Percentiles rank a stretch among this genome's conserved stretches.
These are phyloP conservation scores for Platanthera guangdongensis DNA, from an alignment of 106 monocot species.

Conservation along the genomic window DNA sequence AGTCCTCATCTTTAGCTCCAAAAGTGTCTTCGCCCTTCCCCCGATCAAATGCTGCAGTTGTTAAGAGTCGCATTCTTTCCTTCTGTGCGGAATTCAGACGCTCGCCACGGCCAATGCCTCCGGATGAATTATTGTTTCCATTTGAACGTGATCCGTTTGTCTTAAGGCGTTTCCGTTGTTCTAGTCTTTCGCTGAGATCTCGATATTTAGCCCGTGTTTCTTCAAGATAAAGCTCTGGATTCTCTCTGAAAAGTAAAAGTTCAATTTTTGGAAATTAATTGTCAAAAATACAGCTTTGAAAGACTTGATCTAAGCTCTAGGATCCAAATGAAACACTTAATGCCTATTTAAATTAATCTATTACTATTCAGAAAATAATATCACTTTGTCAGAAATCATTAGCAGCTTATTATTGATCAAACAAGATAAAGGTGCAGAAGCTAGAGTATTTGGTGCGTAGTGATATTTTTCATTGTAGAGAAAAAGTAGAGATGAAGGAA, in stretches of 20 bases:
- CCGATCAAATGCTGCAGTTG: conserved; percentile 91
- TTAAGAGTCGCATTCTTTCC: conserved; percentile 93
- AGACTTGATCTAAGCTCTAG: background rate
- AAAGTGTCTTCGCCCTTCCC: conserved; percentile 98
- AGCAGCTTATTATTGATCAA: background rate
- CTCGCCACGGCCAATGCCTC: conserved; percentile 78
- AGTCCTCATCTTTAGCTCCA: conserved; percentile 91
- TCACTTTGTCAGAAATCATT: background rate
- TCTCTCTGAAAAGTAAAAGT: conserved; percentile 50
- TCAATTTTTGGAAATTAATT: background rate
- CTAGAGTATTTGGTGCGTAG: background rate
- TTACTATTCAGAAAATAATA: background rate
- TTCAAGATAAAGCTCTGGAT: conserved; percentile 90
- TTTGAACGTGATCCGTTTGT: conserved; percentile 49
- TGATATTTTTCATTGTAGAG: no score
- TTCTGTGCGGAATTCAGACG: conserved; percentile 85
- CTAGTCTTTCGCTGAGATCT: conserved; percentile 74
- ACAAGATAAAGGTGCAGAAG: conserved; percentile 3
- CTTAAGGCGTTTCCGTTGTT: conserved; percentile 75
- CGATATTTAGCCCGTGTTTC: conserved; percentile 54
- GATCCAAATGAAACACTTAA: background rate
- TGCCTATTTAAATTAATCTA: background rate
- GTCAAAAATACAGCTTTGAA: background rate
- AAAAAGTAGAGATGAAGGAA: no score
- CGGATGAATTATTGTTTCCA: conserved; percentile 55